Percentiles rank a stretch among this genome's conserved stretches.
Evolutionary conservation across 2,329 filamentous ascomycete species (phyloP).

Genomic region (Chaetomium olivaceum): DNA sequence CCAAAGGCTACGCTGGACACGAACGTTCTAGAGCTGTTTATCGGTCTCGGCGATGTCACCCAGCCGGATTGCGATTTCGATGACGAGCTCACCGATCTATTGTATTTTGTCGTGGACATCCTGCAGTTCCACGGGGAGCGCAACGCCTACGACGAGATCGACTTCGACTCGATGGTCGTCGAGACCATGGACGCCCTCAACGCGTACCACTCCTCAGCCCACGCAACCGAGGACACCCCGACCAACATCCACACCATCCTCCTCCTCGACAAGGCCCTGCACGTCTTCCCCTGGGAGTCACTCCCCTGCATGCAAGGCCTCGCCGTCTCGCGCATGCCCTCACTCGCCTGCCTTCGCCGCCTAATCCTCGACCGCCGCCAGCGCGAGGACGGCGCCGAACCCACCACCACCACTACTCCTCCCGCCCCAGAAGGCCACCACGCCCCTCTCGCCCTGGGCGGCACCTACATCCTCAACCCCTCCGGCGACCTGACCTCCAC

Average conservation of each 20-base stretch:
- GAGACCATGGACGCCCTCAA: constrained; percentile 83
- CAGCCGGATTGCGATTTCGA: constrained; percentile 73
- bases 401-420: constrained; percentile 30
- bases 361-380: constrained; percentile 61
- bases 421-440: constrained; percentile 51
- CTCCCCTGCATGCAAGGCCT: constrained; percentile 78
- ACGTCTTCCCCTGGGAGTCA: constrained; percentile 94
- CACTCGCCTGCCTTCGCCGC: constrained; percentile 76
- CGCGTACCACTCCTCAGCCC: constrained; percentile 65
- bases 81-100: constrained; percentile 83
- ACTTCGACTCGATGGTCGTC: constrained; percentile 88
- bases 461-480: constrained; percentile 87
- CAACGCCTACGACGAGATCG: constrained; percentile 97
- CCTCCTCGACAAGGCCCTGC: constrained; percentile 86
- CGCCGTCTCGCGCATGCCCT: constrained; percentile 85
- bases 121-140: constrained; percentile 94
- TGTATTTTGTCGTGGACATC: constrained; percentile 96
- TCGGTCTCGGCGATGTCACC: constrained; percentile 75
- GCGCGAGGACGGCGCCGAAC: constrained; percentile 12
- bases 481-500: constrained; percentile 80
- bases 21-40: constrained; percentile 80
- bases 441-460: constrained; percentile 58
- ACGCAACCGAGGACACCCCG: constrained; percentile 41
- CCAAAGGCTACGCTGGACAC: constrained; percentile 53
- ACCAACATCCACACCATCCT: constrained; percentile 71